Evolutionary conservation across 768 basidiomycete species (phyloP), one percentile per base, ranked within the genome.

Genomic region (Neoboletus magnificus): DNA sequence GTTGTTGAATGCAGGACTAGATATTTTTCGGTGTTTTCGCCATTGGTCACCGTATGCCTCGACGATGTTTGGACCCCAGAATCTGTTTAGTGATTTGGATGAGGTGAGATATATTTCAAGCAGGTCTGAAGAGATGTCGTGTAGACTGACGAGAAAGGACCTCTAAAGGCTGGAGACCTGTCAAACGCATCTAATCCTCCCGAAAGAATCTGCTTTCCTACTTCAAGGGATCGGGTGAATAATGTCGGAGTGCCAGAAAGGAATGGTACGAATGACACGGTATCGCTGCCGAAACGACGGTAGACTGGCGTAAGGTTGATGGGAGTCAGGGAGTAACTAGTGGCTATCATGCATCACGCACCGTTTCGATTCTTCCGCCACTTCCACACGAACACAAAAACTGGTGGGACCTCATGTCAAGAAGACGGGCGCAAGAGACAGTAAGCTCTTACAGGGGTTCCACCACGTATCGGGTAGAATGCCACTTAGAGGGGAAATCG

Each of bases 51-150:
- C 56, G 3, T 52, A 53, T 8, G 44, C 29, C 7, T 58, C 48
- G 8, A 62, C 32, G 22, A 65, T 37, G 30, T 55, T 64, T 11
- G 63, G 63, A 39, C 63, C 63, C 63, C 63, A 64, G 23, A 52
- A 64, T 35, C 63, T 64, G 27, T 47, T 41, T 20, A 4, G 15
- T 4, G 20, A 37, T 10, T 0, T 12, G 33, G 13, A 15, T 12
- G n/a, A 33, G 5, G 23, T 53, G 33, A 53, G 36, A 1, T 7
- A 11, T 11, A 49, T 20, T 18, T 48, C 33, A 7, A 25, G 12
- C 23, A 11, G 5, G 47, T 23, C 22, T 33, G 0, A 11, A 2
- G 4, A 25, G 12, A 32, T 25, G 6, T 5, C 16, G 8, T 9
- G 20, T 33, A 29, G 37, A 55, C 55, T 56, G 22, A 56, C 55